Base-by-base conservation (phyloP, 805 yeast genomes). In the Pichia rugopelliculosa region DNA sequence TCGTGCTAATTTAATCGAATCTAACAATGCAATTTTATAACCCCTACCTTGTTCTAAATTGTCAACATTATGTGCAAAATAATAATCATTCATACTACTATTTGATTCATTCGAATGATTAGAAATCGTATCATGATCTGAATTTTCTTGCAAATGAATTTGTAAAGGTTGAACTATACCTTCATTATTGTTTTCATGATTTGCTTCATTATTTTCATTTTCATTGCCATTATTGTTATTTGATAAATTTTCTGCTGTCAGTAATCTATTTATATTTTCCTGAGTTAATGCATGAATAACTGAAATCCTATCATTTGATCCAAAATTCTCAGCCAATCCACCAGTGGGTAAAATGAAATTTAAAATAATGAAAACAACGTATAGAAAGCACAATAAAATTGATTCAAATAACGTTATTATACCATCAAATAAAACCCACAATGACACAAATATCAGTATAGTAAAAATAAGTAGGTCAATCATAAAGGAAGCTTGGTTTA, bases 391-490 rank as follows among this genome's bases (percentile, higher is more conserved):
- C 76, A 90, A 74, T 9, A 72, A 50, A 0, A 75, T 44, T 48
- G 95, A 82, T 55, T 81, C 84, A 62, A 70, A 58, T 13, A 75
- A 57, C 38, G 71, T 70, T 21, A 93, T 66, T 11, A 65, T 62
- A 1, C 85, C 85, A 59, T 77, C 82, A 1, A 68, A 53, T 8
- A 85, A 62, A 42, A 81, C 72, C n/a, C 63, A 52, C n/a, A 82
- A 57, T 0, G 85, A 64, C 8, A 82, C 53, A 0, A 72, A 38
- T 0, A 80, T 67, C 20, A 87, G 69, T 0, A 68, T 52, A 0
- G 76, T 59, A 55, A 88, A 83, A 55, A 85, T 76, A 0, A 64
- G 53, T 0, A 79, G 55, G 60, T 91, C 97, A 51, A 83, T 69
- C 6, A 80, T 37, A 58, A 88, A 86, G 33, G 70, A 66, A 4